phyloP scores from a whole-genome alignment of 1,284 basidiomycete genomes.

The Malassezia slooffiae region DNA sequence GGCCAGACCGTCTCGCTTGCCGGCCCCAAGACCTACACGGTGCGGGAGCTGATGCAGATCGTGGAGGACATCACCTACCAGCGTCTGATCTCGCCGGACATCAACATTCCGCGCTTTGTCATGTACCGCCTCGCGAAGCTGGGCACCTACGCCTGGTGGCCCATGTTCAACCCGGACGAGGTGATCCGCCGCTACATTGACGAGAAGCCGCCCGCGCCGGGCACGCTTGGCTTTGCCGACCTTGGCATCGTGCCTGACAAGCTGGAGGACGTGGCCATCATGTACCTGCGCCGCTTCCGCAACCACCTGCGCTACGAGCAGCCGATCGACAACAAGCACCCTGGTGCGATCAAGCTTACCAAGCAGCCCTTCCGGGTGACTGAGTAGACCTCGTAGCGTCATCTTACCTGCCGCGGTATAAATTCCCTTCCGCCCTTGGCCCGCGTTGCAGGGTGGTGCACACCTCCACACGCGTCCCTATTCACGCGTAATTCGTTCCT shows the following conservation, averaged over 20 bases:
- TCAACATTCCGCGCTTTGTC: conserved; percentile 65
- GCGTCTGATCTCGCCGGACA: conserved; percentile 53
- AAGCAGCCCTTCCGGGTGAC: conserved; percentile 50
- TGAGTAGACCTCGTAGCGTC: too few relatives aligned
- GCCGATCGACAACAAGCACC: conserved; percentile 47
- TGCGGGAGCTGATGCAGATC: conserved; percentile 71
- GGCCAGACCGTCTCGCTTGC: conserved; percentile 67
- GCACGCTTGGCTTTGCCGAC: conserved; percentile 52
- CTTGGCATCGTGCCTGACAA: conserved; percentile 60
- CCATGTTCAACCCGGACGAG: conserved; percentile 79
- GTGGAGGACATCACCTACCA: conserved; percentile 70
- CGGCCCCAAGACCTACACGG: conserved; percentile 75
- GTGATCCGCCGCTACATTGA: conserved; percentile 76
- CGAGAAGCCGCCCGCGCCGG: conserved; percentile 51
- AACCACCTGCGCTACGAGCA: conserved; percentile 52
- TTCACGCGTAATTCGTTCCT: too few relatives aligned
- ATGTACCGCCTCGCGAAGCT: conserved; percentile 59
- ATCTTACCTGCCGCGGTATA: neutral
- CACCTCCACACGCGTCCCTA: too few relatives aligned
- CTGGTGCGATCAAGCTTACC: conserved; percentile 42
- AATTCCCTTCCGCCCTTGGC: too few relatives aligned
- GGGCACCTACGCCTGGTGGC: conserved; percentile 69
- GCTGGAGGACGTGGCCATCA: conserved; percentile 80
- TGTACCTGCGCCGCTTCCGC: conserved; percentile 80
- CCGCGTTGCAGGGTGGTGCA: too few relatives aligned